Conservation (phyloP, 2,329 filamentous ascomycete species). For the Beauveria caledonica region DNA sequence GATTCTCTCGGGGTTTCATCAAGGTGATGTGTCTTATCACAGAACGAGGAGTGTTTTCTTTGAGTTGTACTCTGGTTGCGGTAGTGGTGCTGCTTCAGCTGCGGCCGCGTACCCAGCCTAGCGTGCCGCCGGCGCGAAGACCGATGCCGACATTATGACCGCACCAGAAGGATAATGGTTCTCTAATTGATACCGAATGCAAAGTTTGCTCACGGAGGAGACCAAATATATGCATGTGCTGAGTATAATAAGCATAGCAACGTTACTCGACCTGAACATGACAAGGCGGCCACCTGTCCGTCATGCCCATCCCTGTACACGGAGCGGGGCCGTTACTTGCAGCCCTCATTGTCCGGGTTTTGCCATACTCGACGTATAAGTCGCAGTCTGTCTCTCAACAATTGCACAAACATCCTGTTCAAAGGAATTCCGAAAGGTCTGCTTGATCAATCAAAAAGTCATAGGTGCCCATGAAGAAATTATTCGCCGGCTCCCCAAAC, state of each 20-base stretch:
- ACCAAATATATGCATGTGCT: too few relatives aligned
- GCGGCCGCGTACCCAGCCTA: not conserved
- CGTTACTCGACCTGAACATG: not conserved
- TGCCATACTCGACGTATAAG: too few relatives aligned
- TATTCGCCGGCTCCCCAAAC: constrained; percentile 3
- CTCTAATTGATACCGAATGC: not conserved
- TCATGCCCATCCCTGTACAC: not conserved
- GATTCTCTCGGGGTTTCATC: too few relatives aligned
- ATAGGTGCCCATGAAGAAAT: constrained; percentile 10
- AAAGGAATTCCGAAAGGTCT: not conserved
- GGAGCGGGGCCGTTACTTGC: not conserved
- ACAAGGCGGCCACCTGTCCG: not conserved
- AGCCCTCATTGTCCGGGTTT: too few relatives aligned
- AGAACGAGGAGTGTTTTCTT: too few relatives aligned
- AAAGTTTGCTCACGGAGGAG: too few relatives aligned
- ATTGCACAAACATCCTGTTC: not conserved
- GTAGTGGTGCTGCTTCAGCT: not conserved
- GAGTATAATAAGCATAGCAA: not conserved
- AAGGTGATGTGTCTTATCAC: not conserved
- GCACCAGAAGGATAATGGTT: too few relatives aligned
- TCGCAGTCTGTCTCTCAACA: not conserved
- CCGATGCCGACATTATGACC: not conserved
- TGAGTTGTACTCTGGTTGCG: too few relatives aligned
- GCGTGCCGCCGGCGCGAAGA: not conserved
- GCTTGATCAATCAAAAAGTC: constrained; percentile 7